phyloP scores from a whole-genome alignment of 2,329 filamentous ascomycete species.

The Thielaviopsis ethacetica region DNA sequence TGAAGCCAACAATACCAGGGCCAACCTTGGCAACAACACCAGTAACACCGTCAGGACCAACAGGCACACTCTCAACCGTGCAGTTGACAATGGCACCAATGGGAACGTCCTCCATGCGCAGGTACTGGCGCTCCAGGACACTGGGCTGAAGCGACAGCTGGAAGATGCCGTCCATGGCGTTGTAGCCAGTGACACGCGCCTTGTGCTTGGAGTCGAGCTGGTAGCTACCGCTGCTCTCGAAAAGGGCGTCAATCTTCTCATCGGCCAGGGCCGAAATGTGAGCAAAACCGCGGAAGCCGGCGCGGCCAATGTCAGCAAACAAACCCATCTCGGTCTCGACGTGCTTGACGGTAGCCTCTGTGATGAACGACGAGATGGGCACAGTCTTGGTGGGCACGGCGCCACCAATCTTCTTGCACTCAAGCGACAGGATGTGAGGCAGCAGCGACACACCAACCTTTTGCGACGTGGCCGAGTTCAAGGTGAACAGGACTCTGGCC shows the following conservation, averaged over 20 bases:
- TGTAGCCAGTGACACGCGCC: conserved; percentile 74
- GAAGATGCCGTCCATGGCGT: conserved; percentile 70
- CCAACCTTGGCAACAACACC: conserved; percentile 72
- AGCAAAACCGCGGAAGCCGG: conserved; percentile 66
- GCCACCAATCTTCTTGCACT: conserved; percentile 25
- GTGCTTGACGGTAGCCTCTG: conserved; percentile 61
- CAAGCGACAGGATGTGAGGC: conserved; percentile 61
- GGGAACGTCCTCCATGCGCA: conserved; percentile 80
- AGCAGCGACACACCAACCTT: conserved; percentile 81
- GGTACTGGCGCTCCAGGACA: conserved; percentile 71
- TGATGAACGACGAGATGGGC: conserved; percentile 58
- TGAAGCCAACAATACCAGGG: conserved; percentile 76
- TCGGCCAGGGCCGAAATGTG: conserved; percentile 90
- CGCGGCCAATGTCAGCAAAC: conserved; percentile 51
- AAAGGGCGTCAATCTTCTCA: conserved; percentile 70
- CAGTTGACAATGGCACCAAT: conserved; percentile 68
- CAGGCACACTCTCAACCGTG: conserved; percentile 67
- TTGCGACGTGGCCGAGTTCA: conserved; percentile 57
- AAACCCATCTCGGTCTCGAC: conserved; percentile 70
- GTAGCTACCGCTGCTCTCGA: conserved; percentile 60
- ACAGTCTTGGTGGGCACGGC: conserved; percentile 40
- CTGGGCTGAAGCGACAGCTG: conserved; percentile 70
- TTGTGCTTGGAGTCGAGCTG: conserved; percentile 64
- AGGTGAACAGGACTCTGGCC: conserved; percentile 75
- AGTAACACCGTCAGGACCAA: conserved; percentile 60